Evolutionary conservation across 768 basidiomycete species (phyloP).

Genomic region (Sistotremastrum niveocremeum): DNA sequence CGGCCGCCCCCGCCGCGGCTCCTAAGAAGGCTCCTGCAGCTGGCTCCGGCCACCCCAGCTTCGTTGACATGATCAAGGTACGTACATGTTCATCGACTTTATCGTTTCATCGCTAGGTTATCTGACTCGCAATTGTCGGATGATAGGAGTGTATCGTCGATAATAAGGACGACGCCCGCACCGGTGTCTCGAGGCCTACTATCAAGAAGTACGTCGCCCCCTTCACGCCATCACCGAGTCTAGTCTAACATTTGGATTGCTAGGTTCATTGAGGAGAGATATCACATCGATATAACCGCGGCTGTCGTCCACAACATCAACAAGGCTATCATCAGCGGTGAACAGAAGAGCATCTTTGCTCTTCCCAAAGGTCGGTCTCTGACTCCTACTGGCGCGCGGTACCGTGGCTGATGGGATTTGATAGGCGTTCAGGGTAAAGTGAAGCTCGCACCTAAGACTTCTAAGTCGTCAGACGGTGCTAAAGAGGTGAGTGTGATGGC

Average conservation of each 20-base stretch:
- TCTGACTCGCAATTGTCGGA: background rate
- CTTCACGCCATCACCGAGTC: conserved; percentile 1
- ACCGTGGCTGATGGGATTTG: background rate
- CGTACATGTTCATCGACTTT: conserved; percentile 6
- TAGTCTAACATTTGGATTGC: conserved; percentile 3
- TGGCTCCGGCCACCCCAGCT: conserved; percentile 20
- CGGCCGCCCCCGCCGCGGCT: conserved; percentile 7
- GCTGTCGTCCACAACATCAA: conserved; percentile 70
- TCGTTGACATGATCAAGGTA: conserved; percentile 28
- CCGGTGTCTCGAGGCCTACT: conserved; percentile 59
- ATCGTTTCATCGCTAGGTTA: background rate
- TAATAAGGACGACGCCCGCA: conserved; percentile 49
- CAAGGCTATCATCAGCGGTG: conserved; percentile 68
- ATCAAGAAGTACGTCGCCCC: conserved; percentile 64
- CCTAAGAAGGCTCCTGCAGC: conserved; percentile 16
- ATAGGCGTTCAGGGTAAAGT: conserved; percentile 56
- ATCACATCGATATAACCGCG: conserved; percentile 67
- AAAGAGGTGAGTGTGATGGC: conserved; percentile 41
- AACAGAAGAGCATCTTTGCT: conserved; percentile 69
- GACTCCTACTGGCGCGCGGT: background rate
- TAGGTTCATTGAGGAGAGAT: conserved; percentile 75
- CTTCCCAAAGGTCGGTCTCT: conserved; percentile 67
- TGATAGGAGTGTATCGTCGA: conserved; percentile 57
- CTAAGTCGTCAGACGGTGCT: conserved; percentile 35
- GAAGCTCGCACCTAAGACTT: conserved; percentile 49